phyloP scores from a whole-genome alignment of 2,329 filamentous ascomycete species.

The Knufia fluminis region DNA sequence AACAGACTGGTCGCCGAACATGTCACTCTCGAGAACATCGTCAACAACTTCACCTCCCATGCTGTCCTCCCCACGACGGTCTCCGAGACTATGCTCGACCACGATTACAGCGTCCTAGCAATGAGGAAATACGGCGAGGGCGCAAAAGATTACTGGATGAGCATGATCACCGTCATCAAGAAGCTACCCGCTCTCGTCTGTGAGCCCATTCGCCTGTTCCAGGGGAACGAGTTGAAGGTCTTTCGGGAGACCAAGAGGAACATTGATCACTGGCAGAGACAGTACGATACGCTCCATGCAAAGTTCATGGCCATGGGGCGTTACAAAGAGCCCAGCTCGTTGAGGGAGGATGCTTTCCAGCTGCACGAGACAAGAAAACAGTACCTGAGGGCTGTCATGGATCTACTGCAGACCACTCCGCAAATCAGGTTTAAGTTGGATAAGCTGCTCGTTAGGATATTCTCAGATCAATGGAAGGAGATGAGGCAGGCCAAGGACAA shows the following conservation, averaged over 20 bases:
- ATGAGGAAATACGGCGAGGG: constrained; percentile 78
- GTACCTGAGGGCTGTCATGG: constrained; percentile 86
- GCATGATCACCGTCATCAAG: constrained; percentile 63
- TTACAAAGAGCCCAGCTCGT: constrained; percentile 81
- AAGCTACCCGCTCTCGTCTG: constrained; percentile 67
- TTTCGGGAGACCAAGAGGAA: constrained; percentile 76
- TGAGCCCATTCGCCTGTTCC: constrained; percentile 72
- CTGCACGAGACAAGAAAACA: constrained; percentile 85
- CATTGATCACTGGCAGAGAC: constrained; percentile 72
- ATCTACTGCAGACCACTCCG: constrained; percentile 81
- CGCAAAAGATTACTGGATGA: constrained; percentile 77
- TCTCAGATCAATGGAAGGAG: constrained; percentile 80
- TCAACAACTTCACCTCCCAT: constrained; percentile 66
- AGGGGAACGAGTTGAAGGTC: constrained; percentile 66
- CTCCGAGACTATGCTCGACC: constrained; percentile 79
- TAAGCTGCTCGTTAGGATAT: constrained; percentile 73
- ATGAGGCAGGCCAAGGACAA: constrained; percentile 64
- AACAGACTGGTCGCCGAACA: constrained; percentile 57
- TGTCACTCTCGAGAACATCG: constrained; percentile 64
- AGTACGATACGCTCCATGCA: constrained; percentile 70
- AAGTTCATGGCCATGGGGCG: constrained; percentile 80
- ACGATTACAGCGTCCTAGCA: constrained; percentile 86
- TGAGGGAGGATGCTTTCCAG: constrained; percentile 92
- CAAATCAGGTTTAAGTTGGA: constrained; percentile 78
- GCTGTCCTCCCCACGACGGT: constrained; percentile 64